phyloP scores from a whole-genome alignment of 2,329 filamentous ascomycete genomes.

The Penicillium sp. region DNA sequence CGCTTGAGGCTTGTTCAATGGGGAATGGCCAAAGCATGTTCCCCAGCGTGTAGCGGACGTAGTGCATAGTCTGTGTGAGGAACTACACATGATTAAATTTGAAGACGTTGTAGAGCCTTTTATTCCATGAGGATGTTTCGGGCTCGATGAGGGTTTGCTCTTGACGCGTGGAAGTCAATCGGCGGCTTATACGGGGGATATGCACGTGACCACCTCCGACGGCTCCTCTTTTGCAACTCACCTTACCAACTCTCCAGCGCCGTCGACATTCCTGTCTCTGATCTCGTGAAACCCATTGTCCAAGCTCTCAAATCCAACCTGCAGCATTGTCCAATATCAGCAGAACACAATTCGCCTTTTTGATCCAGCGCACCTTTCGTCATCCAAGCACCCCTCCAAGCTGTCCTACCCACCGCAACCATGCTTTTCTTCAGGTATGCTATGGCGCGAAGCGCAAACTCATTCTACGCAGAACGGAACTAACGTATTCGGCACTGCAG shows the following conservation, averaged over 20 bases:
- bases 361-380: background rate
- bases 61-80: too few species aligned
- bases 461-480: background rate
- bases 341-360: background rate
- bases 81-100: background rate
- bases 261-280: background rate
- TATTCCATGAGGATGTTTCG: background rate
- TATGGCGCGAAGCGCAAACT: background rate
- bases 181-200: background rate
- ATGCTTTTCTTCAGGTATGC: constrained; percentile 49
- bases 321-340: background rate
- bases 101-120: background rate
- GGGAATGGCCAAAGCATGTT: background rate
- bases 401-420: constrained; percentile 16
- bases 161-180: background rate
- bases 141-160: background rate
- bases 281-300: background rate
- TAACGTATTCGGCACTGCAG: constrained; percentile 39
- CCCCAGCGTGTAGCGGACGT: background rate
- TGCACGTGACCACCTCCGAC: constrained; percentile 2
- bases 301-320: background rate
- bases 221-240: constrained; percentile 5
- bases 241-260: background rate
- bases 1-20: background rate
- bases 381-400: constrained; percentile 5